Base-by-base conservation (phyloP, 2,329 filamentous ascomycete genomes). In the Penicillium vulpinum region DNA sequence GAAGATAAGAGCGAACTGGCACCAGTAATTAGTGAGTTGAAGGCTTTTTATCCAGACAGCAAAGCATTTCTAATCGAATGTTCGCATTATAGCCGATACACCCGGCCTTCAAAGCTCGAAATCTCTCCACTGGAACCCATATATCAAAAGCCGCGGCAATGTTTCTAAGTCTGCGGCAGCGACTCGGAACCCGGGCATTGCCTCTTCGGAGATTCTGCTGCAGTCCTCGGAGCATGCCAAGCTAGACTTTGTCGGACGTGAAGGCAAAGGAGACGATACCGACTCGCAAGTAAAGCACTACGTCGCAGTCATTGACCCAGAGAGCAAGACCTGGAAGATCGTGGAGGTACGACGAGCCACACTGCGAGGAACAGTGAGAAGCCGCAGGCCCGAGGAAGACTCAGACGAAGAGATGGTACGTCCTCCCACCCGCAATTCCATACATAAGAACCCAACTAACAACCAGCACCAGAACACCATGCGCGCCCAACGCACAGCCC, bases 201-300 rank as follows among this genome's bases (percentile, higher is more conserved):
- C 68, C 26, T 62, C 74, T 7, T 78, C 81, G 40, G 79, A 84
- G 54, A 69, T 87, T 7, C 77, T 87, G 35, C 78, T 87, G 10
- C 84, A 87, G 58, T 85, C 85, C 6, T 85, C 84, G 26, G 75
- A 81, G 47, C 85, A 88, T 61, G 76, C 82, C 15, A 83, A 80
- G 51, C 77, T 88, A 51, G 84, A 87, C 70, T 87, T 85, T 63
- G 77, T 78, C 21, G 85, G 82, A 22, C 76, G 75, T 35, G 77
- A 80, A 64, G 75, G 74, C 28, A 78, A 80, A 57, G 64, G 62
- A 26, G 79, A 83, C 53, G 75, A 77, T 39, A 75, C 79, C 48
- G 80, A 85, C 56, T 79, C 78, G 29, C 73, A 81, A 58, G 70
- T 84, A 55, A 82, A 82, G 62, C 84, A 88, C 72, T 88, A 87